These are phyloP conservation scores for Rubroshorea leprosula DNA, from an alignment of 345 rosid species.

Conservation along the genomic window DNA sequence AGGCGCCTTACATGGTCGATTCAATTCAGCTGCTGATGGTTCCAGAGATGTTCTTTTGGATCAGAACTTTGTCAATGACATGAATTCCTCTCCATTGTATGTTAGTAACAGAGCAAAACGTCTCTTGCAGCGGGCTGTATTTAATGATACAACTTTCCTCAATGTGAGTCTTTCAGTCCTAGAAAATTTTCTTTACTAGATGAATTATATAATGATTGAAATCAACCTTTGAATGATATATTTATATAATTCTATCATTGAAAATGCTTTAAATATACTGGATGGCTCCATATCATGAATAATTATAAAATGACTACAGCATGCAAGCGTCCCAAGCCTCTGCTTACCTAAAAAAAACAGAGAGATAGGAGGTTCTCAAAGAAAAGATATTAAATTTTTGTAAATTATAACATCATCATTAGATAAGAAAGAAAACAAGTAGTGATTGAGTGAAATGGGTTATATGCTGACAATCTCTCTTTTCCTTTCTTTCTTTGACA, in stretches of 20 bases:
- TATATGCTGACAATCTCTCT: slow-evolving; percentile 1
- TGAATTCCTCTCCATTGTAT: slow-evolving; percentile 85
- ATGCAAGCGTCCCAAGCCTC: too few relatives aligned
- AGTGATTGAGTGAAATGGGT: not conserved
- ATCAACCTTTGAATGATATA: too few relatives aligned
- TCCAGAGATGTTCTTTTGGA: slow-evolving; percentile 79
- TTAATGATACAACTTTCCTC: slow-evolving; percentile 92
- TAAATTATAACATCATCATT: too few relatives aligned
- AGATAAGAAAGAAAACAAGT: too few relatives aligned
- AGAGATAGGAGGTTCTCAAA: too few relatives aligned
- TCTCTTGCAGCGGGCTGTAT: slow-evolving; percentile 72
- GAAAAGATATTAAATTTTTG: too few relatives aligned
- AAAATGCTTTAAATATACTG: too few relatives aligned
- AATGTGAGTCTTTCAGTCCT: slow-evolving; percentile 48
- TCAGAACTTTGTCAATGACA: slow-evolving; percentile 90
- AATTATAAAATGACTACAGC: too few relatives aligned
- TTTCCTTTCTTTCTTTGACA: slow-evolving; percentile 26
- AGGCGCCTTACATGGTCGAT: slow-evolving; percentile 84
- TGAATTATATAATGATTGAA: too few relatives aligned
- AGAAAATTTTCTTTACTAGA: not conserved
- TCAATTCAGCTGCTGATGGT: slow-evolving; percentile 44
- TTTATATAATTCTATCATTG: too few relatives aligned
- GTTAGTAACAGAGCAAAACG: slow-evolving; percentile 75
- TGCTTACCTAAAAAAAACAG: too few relatives aligned
- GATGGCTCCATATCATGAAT: too few relatives aligned